These are phyloP conservation scores for Metschnikowia aberdeeniae DNA, from an alignment of 805 yeast species.

Conservation along the genomic window DNA sequence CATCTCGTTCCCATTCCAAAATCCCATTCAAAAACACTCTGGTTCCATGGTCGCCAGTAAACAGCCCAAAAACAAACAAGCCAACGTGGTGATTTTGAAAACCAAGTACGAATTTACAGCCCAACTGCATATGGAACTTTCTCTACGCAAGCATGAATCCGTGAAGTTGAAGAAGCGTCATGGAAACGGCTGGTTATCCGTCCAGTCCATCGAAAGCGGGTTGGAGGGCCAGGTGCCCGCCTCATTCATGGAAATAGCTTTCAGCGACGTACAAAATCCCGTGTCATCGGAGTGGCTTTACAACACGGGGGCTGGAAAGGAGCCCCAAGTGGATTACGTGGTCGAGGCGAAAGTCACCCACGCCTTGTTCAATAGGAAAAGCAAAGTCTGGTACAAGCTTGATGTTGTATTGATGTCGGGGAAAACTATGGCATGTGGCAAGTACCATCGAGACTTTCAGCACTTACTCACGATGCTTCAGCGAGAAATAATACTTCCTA, in stretches of 20 bases:
- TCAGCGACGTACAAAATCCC: slow-evolving; percentile 35
- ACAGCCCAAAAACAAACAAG: slow-evolving; percentile 19
- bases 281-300: slow-evolving; percentile 30
- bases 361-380: slow-evolving; percentile 23
- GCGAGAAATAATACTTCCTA: neutral
- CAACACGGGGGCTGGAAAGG: slow-evolving; percentile 7
- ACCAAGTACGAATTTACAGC: slow-evolving; percentile 32
- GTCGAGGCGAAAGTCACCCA: slow-evolving; percentile 20
- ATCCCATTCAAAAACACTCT: neutral
- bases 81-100: slow-evolving; percentile 22
- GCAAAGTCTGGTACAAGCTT: slow-evolving; percentile 33
- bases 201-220: slow-evolving; percentile 23
- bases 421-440: slow-evolving; percentile 23
- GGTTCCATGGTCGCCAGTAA: slow-evolving; percentile 24
- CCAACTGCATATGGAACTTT: slow-evolving; percentile 25
- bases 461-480: slow-evolving; percentile 22
- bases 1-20: slow-evolving; percentile 2
- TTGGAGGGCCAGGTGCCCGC: slow-evolving; percentile 36
- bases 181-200: slow-evolving; percentile 41
- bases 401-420: slow-evolving; percentile 21
- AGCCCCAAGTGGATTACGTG: slow-evolving; percentile 6
- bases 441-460: slow-evolving; percentile 36
- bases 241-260: slow-evolving; percentile 35
- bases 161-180: slow-evolving; percentile 30
- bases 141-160: slow-evolving; percentile 25